These are phyloP conservation scores for Pterula multifida DNA, from an alignment of 1,284 basidiomycete species.

Conservation along the genomic window DNA sequence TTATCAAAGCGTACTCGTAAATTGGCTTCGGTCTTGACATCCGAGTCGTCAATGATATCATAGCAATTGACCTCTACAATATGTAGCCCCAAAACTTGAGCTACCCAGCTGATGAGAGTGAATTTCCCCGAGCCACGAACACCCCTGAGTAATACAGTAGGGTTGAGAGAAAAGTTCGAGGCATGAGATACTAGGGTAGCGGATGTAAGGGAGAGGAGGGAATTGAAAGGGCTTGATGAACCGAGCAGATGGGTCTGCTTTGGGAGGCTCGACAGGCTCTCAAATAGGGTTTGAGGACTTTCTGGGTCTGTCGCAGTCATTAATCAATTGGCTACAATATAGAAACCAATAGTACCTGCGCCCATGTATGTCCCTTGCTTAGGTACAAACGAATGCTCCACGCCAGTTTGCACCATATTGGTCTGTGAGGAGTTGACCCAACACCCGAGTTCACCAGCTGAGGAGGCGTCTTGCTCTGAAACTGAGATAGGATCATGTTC, in stretches of 20 bases:
- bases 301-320: neutral
- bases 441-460: slow-evolving; percentile 70
- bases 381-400: slow-evolving; percentile 61
- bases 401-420: slow-evolving; percentile 68
- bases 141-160: slow-evolving; percentile 67
- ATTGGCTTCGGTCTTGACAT: slow-evolving; percentile 68
- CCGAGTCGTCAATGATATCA: slow-evolving; percentile 13
- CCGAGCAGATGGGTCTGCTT: slow-evolving; percentile 17
- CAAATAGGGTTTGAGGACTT: slow-evolving; percentile 14
- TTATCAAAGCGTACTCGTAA: slow-evolving; percentile 72
- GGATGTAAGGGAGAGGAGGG: slow-evolving; percentile 37
- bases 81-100: slow-evolving; percentile 62
- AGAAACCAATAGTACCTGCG: slow-evolving; percentile 24
- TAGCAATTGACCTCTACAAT: slow-evolving; percentile 54
- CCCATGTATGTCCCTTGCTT: slow-evolving; percentile 45
- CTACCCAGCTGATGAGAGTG: slow-evolving; percentile 44
- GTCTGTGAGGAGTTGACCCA: slow-evolving; percentile 71
- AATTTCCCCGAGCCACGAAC: slow-evolving; percentile 67
- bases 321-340: slow-evolving; percentile 4
- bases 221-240: slow-evolving; percentile 25
- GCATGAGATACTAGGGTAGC: slow-evolving; percentile 45
- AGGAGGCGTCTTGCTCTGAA: slow-evolving; percentile 37
- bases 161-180: slow-evolving; percentile 44
- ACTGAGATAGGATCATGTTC: slow-evolving; percentile 26
- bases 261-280: slow-evolving; percentile 12